Conservation (phyloP, 495 filamentous ascomycete species). For the Pseudotulostoma volvatum region DNA sequence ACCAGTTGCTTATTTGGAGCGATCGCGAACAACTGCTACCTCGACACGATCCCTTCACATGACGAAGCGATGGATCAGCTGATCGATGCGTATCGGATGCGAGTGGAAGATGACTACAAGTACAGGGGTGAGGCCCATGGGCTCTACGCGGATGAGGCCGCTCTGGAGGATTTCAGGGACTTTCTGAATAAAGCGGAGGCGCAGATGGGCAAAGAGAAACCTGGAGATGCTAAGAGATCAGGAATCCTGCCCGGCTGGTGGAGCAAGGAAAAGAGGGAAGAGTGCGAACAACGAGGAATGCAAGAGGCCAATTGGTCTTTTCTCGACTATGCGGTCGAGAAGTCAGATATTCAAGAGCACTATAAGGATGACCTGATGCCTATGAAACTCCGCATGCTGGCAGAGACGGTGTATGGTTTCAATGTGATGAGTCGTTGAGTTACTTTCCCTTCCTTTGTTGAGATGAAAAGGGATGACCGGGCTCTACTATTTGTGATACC, state of each 20-base stretch:
- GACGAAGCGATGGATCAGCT: slow-evolving; percentile 25
- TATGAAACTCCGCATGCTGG: slow-evolving; percentile 27
- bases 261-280: slow-evolving; percentile 13
- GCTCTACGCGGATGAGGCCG: slow-evolving; percentile 12
- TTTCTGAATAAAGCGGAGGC: slow-evolving; percentile 12
- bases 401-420: slow-evolving; percentile 12
- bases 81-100: slow-evolving; percentile 29
- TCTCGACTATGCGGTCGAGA: slow-evolving; percentile 12
- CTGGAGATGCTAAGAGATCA: slow-evolving; percentile 1
- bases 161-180: slow-evolving; percentile 10
- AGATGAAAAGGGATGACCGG: too few relatives aligned
- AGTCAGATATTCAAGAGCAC: slow-evolving; percentile 18
- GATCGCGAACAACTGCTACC: slow-evolving; percentile 2
- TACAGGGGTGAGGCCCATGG: slow-evolving; percentile 11
- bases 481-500: too few relatives aligned
- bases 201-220: background rate
- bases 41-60: slow-evolving; percentile 8
- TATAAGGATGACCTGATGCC: slow-evolving; percentile 22
- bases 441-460: too few relatives aligned
- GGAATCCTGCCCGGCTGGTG: slow-evolving; percentile 26
- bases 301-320: slow-evolving; percentile 7
- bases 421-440: slow-evolving; percentile 2
- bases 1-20: slow-evolving; percentile 17
- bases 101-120: slow-evolving; percentile 21
- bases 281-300: slow-evolving; percentile 12